Evolutionary conservation across 768 basidiomycete species (phyloP).

Genomic region (Rhodotorula diobovata): DNA sequence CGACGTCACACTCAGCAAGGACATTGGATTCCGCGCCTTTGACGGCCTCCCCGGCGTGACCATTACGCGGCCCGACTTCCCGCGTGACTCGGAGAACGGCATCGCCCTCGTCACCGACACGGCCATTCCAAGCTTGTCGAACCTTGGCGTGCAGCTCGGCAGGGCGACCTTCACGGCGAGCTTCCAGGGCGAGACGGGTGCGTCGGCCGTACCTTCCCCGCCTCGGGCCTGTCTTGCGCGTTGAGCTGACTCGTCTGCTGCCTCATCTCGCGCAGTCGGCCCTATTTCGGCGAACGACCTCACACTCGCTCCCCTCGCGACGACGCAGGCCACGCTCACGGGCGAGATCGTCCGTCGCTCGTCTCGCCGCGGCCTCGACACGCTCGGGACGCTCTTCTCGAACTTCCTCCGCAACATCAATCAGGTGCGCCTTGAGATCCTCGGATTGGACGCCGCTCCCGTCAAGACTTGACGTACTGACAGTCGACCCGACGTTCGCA

Average conservation of each 20-base stretch:
- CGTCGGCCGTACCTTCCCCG: neutral
- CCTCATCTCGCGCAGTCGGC: slow-evolving; percentile 53
- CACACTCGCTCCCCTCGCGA: slow-evolving; percentile 54
- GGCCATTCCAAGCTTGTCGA: slow-evolving; percentile 45
- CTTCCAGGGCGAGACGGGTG: slow-evolving; percentile 51
- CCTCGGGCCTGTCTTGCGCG: too few species aligned
- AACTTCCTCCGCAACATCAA: slow-evolving; percentile 63
- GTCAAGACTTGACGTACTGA: too few species aligned
- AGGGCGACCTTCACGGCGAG: slow-evolving; percentile 61
- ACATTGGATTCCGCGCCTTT: slow-evolving; percentile 53
- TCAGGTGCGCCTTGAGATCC: neutral
- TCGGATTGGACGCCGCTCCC: too few species aligned
- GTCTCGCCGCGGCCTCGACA: slow-evolving; percentile 47
- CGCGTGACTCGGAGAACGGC: slow-evolving; percentile 42
- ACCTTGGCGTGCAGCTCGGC: slow-evolving; percentile 55
- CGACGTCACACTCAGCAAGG: slow-evolving; percentile 60
- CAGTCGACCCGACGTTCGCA: slow-evolving; percentile 40
- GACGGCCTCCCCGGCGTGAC: slow-evolving; percentile 62
- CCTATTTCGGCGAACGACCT: slow-evolving; percentile 58
- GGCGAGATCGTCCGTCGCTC: slow-evolving; percentile 27
- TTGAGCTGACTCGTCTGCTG: slow-evolving; percentile 15
- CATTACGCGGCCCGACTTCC: slow-evolving; percentile 66
- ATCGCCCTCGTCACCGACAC: slow-evolving; percentile 37
- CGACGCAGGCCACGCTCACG: slow-evolving; percentile 55
- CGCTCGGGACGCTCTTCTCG: slow-evolving; percentile 63